Evolutionary conservation across 2,329 filamentous ascomycete species (phyloP), one percentile per base, ranked within the genome.

Genomic region (Fusarium penzigii): DNA sequence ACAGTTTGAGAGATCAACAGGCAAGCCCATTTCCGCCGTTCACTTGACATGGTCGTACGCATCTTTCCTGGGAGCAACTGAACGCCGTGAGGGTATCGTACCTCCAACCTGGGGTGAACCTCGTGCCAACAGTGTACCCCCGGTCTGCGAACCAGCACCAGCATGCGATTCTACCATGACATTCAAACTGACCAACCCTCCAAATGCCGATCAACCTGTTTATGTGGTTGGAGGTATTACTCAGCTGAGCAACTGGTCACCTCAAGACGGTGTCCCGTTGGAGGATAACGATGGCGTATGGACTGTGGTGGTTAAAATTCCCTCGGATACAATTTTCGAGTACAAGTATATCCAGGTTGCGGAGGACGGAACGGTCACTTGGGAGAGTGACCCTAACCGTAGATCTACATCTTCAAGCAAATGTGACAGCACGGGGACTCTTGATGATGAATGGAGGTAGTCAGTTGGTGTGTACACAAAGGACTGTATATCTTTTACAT

Each of bases 21-120:
- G 79, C 32, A 46, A 62, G 0, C 83, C 82, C 2, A 70, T 84
- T 3, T 87, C 85, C 1, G 87, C 87, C 3, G 71, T 75, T 14
- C 83, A 90, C 55, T 73, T 89, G n/a, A 89, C 86, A 3, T 89
- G 86, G 86, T 88, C 85, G 0, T 89, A 88, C 58, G 84, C 85
- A 2, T 78, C 86, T 0, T 85, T 89, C 65, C 69, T 89, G 32
- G 84, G 84, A 1, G 79, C 80, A 13, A 71, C 74, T 9, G 76
- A 78, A 29, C 79, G 84, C 32, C 79, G 85, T 38, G 75, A 75
- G 40, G 77, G 77, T 10, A 62, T 78, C 9, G 69, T 84, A 8
- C 81, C 83, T 2, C 72, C 75, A 2, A 76, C 80, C 7, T 87
- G 84, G 84, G 76, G 65, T 10, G 63, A 65, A 44, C 47, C 16